Evolutionary conservation across 2,329 filamentous ascomycete genomes (phyloP), one percentile per base, ranked within the genome.

Genomic region (Alternaria triticina): DNA sequence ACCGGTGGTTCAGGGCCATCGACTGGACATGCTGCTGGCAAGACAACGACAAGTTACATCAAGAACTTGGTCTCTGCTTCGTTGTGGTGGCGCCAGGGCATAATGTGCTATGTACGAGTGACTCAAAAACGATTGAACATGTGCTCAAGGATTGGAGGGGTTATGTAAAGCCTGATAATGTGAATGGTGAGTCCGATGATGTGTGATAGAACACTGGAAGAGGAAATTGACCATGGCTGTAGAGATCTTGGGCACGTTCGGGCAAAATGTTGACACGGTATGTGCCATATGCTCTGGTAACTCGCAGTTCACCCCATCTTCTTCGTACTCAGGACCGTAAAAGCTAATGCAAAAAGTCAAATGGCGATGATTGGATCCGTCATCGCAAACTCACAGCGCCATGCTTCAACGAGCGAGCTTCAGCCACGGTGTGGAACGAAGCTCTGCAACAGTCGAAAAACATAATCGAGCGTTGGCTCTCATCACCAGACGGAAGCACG

Each of bases 401-500:
- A 0, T 76, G 78, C 6, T 84, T 85, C 70, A 83, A 81, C 45
- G 82, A 85, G 61, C 76, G 78, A 44, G 81, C 79, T 43, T 82
- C 79, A 33, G 64, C 64, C 6, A 63, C 79, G 5, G 82, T 84
- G 3, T 92, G 89, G 80, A 79, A 80, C 13, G 88, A 91, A 72
- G 83, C 85, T 1, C 81, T 89, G 61, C 76, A 80, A 40, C 91
- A 93, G 80, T 86, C 89, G 0, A 22, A 62, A 6, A 44, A 54
- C 5, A 65, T 76, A 57, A 57, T 71, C 10, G 33, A 46, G 2
- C 57, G 65, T 9, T 77, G 72, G 74, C 52, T 69, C 9, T 65
- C 60, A 40, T 69, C n/a, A 46, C 69, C 47, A 74, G 72, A 72
- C 30, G 65, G 54, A n/a, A 66, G 63, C 4, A 60, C 77, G 2